phyloP scores from a whole-genome alignment of 805 yeast genomes.

The Starmerella kuoi region DNA sequence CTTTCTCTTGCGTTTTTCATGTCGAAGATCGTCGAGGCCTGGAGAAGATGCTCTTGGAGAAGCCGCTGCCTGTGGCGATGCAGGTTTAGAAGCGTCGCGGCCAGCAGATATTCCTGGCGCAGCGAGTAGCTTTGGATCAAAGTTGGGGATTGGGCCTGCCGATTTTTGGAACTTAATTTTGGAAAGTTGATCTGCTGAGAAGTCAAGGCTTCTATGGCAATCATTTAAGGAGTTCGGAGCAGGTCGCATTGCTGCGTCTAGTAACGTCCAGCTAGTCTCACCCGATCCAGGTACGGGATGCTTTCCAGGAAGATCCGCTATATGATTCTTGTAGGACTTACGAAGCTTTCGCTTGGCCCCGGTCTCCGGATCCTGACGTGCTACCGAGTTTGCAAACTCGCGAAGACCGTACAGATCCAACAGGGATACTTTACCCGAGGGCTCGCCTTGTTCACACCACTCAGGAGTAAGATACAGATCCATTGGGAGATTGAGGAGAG shows the following conservation, averaged over 20 bases:
- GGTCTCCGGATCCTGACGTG: constrained; percentile 78
- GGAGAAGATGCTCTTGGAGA: constrained; percentile 2
- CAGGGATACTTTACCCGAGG: constrained; percentile 59
- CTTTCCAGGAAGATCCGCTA: constrained; percentile 65
- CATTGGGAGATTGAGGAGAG: background rate
- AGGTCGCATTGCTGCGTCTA: constrained; percentile 23
- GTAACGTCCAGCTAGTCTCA: constrained; percentile 23
- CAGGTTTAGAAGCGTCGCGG: background rate
- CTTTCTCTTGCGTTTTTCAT: background rate
- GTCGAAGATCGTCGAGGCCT: background rate
- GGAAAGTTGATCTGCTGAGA: constrained; percentile 33
- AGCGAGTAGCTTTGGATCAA: constrained; percentile 56
- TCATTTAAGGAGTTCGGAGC: constrained; percentile 41
- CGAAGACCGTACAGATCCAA: constrained; percentile 56
- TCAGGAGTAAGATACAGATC: constrained; percentile 11
- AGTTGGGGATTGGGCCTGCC: constrained; percentile 65
- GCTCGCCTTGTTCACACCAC: constrained; percentile 31
- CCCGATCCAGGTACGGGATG: constrained; percentile 31
- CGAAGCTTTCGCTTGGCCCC: constrained; percentile 84
- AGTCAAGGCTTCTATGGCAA: constrained; percentile 7
- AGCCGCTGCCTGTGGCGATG: constrained; percentile 3
- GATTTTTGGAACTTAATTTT: constrained; percentile 54
- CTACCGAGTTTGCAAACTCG: constrained; percentile 62
- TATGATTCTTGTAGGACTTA: constrained; percentile 89
- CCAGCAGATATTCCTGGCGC: constrained; percentile 16